Evolutionary conservation across 495 filamentous ascomycete species (phyloP).

Genomic region (Cercophora sp.): DNA sequence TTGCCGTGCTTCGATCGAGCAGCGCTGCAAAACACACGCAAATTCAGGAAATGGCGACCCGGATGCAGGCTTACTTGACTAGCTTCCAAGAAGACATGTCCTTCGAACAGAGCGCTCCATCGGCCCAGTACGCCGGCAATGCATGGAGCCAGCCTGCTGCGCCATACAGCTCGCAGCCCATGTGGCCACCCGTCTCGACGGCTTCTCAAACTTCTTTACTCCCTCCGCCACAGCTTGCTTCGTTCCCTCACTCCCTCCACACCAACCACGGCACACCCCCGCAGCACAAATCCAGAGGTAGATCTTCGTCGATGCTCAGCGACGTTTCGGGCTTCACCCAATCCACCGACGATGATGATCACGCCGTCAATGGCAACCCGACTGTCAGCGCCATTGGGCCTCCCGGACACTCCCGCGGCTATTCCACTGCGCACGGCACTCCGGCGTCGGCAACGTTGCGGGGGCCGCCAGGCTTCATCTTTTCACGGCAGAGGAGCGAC

Average conservation of each 20-base stretch:
- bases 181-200: slow-evolving; percentile 29
- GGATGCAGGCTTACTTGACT: slow-evolving; percentile 37
- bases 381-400: slow-evolving; percentile 3
- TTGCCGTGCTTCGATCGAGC: slow-evolving; percentile 30
- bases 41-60: slow-evolving; percentile 34
- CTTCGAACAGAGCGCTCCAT: slow-evolving; percentile 20
- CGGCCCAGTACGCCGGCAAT: slow-evolving; percentile 19
- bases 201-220: slow-evolving; percentile 17
- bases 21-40: slow-evolving; percentile 42
- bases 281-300: slow-evolving; percentile 43
- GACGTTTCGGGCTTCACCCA: slow-evolving; percentile 64
- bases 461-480: slow-evolving; percentile 29
- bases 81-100: slow-evolving; percentile 33
- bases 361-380: slow-evolving; percentile 3
- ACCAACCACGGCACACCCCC: slow-evolving; percentile 19
- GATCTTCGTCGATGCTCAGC: slow-evolving; percentile 66
- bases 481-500: slow-evolving; percentile 18
- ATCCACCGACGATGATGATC: slow-evolving; percentile 41
- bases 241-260: slow-evolving; percentile 23
- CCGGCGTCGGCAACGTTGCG: slow-evolving; percentile 18
- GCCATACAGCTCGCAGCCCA: slow-evolving; percentile 16
- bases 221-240: slow-evolving; percentile 14
- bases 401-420: slow-evolving; percentile 4
- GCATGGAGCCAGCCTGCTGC: slow-evolving; percentile 19
- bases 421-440: slow-evolving; percentile 3